Evolutionary conservation across 2,329 filamentous ascomycete species (phyloP).

Genomic region (Xylariaceae sp.): DNA sequence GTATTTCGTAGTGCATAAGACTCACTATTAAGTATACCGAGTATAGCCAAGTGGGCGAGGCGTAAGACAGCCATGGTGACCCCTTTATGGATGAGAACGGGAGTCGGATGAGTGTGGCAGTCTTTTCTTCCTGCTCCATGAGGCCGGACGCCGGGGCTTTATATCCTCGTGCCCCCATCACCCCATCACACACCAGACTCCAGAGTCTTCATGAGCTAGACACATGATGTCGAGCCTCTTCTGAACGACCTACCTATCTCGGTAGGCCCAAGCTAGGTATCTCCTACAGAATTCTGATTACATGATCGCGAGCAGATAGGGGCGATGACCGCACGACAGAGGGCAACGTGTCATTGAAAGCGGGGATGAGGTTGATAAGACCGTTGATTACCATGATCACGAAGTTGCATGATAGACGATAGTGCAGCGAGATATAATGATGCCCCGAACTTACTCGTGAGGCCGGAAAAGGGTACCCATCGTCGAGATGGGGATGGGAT

Average conservation of each 20-base stretch:
- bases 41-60: conserved; percentile 10
- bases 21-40: conserved; percentile 20
- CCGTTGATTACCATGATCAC: background rate
- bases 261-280: too few relatives aligned
- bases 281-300: too few relatives aligned
- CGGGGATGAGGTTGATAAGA: conserved; percentile 11
- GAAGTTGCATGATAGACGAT: background rate
- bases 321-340: background rate
- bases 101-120: background rate
- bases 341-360: conserved; percentile 11
- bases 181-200: too few relatives aligned
- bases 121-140: background rate
- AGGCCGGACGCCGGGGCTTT: background rate
- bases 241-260: too few relatives aligned
- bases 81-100: background rate
- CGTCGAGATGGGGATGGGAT: background rate
- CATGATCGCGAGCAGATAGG: background rate
- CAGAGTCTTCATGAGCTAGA: too few relatives aligned
- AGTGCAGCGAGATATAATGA: background rate
- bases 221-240: too few relatives aligned
- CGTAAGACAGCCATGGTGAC: conserved; percentile 11
- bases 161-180: background rate
- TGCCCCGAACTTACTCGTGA: background rate
- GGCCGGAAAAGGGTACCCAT: background rate
- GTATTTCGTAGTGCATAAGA: background rate